phyloP scores from a whole-genome alignment of 2,329 filamentous ascomycete genomes.

The Mycosphaerella sp. region DNA sequence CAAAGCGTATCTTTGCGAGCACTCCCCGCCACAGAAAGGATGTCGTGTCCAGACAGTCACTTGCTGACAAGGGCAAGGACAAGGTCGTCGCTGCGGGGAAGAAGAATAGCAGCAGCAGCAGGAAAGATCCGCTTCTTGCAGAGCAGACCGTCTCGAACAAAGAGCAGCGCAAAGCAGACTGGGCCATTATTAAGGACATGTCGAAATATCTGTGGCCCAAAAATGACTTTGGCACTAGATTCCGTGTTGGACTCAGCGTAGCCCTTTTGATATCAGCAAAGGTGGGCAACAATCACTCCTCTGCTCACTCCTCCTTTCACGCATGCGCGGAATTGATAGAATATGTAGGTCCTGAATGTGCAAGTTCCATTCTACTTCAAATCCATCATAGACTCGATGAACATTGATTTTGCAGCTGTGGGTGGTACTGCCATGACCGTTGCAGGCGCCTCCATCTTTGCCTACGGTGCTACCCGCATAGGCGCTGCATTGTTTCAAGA shows the following conservation, averaged over 20 bases:
- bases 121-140: conserved; percentile 54
- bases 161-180: conserved; percentile 93
- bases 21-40: conserved; percentile 41
- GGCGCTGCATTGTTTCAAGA: conserved; percentile 88
- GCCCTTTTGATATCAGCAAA: conserved; percentile 81
- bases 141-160: conserved; percentile 62
- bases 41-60: conserved; percentile 30
- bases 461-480: conserved; percentile 77
- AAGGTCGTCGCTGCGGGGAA: conserved; percentile 31
- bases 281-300: conserved; percentile 38
- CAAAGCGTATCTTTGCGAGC: conserved; percentile 40
- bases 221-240: conserved; percentile 70
- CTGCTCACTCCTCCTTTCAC: conserved; percentile 2
- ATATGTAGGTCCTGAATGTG: conserved; percentile 67
- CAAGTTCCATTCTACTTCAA: conserved; percentile 99
- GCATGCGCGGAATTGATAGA: conserved; percentile 31
- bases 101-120: conserved; percentile 28
- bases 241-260: conserved; percentile 80
- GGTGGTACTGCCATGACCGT: conserved; percentile 87
- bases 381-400: conserved; percentile 95
- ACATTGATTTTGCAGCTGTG: conserved; percentile 77
- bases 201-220: conserved; percentile 93
- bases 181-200: conserved; percentile 99
- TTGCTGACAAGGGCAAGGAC: conserved; percentile 18
- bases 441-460: conserved; percentile 86